These are phyloP conservation scores for Pseudocercospora fuligena DNA, from an alignment of 2,329 filamentous ascomycete species.

Conservation along the genomic window DNA sequence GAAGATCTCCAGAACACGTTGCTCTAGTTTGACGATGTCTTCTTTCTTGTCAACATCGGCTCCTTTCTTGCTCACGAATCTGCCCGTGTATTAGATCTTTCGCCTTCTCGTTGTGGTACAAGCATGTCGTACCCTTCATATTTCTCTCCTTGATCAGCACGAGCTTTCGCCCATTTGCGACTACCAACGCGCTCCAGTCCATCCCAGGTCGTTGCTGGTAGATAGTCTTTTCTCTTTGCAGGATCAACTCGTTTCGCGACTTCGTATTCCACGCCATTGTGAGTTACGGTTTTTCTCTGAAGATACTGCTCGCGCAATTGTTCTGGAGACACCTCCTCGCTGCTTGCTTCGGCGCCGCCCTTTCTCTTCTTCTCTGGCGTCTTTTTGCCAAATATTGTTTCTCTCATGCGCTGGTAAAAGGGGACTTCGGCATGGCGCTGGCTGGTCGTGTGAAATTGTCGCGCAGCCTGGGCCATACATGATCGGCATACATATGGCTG, in stretches of 20 bases:
- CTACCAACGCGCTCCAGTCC: slow-evolving; percentile 61
- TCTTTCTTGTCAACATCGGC: not conserved
- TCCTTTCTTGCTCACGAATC: not conserved
- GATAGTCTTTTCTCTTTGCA: slow-evolving; percentile 45
- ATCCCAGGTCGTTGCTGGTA: slow-evolving; percentile 56
- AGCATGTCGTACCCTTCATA: slow-evolving; percentile 40
- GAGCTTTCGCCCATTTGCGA: slow-evolving; percentile 48
- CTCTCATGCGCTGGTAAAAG: slow-evolving; percentile 33
- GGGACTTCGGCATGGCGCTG: slow-evolving; percentile 28
- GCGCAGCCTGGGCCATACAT: slow-evolving; percentile 35
- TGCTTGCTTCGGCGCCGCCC: not conserved
- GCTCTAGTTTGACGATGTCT: not conserved
- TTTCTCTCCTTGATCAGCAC: slow-evolving; percentile 43
- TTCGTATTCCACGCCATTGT: slow-evolving; percentile 30
- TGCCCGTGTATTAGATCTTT: not conserved
- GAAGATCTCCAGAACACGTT: not conserved
- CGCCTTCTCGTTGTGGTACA: not conserved
- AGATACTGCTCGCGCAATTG: slow-evolving; percentile 14
- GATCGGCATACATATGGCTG: slow-evolving; percentile 37
- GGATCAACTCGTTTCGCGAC: slow-evolving; percentile 34
- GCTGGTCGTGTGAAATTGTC: slow-evolving; percentile 35
- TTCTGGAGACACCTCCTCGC: slow-evolving; percentile 24
- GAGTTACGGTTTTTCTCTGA: not conserved
- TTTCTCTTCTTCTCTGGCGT: slow-evolving; percentile 14
- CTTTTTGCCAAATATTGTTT: slow-evolving; percentile 36